Percentiles rank a stretch among this genome's conserved stretches.
Conservation (phyloP, 352 stramenopile genomes). For the Aphanomyces invadans region DNA sequence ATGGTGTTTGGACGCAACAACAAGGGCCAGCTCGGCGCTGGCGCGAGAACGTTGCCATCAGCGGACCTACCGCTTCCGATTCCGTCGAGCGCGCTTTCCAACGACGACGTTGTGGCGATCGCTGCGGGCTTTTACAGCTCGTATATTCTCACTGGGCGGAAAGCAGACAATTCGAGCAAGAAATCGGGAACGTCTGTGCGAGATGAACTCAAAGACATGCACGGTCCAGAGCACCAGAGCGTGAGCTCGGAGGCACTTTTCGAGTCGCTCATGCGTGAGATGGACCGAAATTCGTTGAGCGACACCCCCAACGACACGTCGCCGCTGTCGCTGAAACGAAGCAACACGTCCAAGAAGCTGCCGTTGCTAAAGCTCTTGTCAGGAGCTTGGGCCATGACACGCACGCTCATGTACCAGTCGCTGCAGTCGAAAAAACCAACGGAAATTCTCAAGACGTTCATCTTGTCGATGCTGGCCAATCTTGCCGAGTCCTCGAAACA, state of each 20-base stretch:
- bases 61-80: conserved; percentile 72
- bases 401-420: conserved; percentile 77
- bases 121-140: conserved; percentile 84
- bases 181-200: conserved; percentile 25
- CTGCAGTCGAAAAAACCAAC: conserved; percentile 27
- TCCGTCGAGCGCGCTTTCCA: conserved; percentile 60
- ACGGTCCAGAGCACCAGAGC: conserved; percentile 39
- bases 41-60: conserved; percentile 64
- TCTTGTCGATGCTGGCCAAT: conserved; percentile 59
- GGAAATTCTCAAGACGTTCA: conserved; percentile 43
- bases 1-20: conserved; percentile 87
- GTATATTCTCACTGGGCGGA: conserved; percentile 78
- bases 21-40: conserved; percentile 74
- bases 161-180: conserved; percentile 32
- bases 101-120: conserved; percentile 75
- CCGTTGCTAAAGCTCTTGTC: conserved; percentile 69
- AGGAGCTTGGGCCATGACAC: conserved; percentile 64
- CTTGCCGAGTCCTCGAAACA: conserved; percentile 25
- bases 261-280: conserved; percentile 83
- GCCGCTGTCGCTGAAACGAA: conserved; percentile 34
- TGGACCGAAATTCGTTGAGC: conserved; percentile 42
- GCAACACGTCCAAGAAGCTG: conserved; percentile 42
- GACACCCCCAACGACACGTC: conserved; percentile 14
- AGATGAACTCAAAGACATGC: conserved; percentile 27
- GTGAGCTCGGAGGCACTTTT: conserved; percentile 70